Evolutionary conservation across 2,329 filamentous ascomycete genomes (phyloP).

Genomic region (Fusarium metavorans): DNA sequence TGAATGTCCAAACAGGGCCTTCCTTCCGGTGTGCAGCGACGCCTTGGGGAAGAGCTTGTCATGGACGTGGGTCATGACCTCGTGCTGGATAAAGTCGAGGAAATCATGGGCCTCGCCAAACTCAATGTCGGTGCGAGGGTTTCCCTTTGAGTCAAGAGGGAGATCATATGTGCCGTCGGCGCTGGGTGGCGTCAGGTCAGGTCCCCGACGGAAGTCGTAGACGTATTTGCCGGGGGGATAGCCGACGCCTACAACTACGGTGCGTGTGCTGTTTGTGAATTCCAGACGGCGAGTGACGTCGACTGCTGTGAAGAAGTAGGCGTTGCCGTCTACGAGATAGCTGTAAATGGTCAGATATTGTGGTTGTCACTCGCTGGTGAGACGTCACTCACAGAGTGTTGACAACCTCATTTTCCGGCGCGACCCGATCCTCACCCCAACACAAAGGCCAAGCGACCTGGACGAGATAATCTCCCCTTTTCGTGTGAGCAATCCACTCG

Average conservation of each 20-base stretch:
- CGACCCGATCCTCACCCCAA: conserved; percentile 43
- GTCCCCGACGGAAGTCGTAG: conserved; percentile 46
- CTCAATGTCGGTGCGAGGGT: conserved; percentile 40
- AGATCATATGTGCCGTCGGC: conserved; percentile 39
- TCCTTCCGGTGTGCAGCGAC: conserved; percentile 50
- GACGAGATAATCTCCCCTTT: conserved; percentile 46
- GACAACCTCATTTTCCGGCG: conserved; percentile 35
- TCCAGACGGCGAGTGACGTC: conserved; percentile 45
- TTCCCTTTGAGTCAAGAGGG: conserved; percentile 39
- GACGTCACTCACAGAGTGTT: conserved; percentile 44
- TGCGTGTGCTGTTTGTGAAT: conserved; percentile 42
- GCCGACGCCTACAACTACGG: conserved; percentile 49
- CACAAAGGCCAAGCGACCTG: conserved; percentile 48
- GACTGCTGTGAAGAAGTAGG: conserved; percentile 50
- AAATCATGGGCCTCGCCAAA: conserved; percentile 60
- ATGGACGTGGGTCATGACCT: conserved; percentile 51
- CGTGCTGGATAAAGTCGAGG: conserved; percentile 56
- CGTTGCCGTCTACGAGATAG: conserved; percentile 51
- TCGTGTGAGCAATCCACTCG: conserved; percentile 42
- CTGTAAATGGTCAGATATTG: conserved; percentile 28
- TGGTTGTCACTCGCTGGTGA: background rate
- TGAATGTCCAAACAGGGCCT: conserved; percentile 62
- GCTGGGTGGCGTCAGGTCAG: conserved; percentile 48
- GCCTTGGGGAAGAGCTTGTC: conserved; percentile 41
- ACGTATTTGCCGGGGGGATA: conserved; percentile 47